A percentile compares a stretch with the other conserved stretches of the same genome.
Conservation (phyloP, 257 asterid genomes). For the Solanum pennellii region DNA sequence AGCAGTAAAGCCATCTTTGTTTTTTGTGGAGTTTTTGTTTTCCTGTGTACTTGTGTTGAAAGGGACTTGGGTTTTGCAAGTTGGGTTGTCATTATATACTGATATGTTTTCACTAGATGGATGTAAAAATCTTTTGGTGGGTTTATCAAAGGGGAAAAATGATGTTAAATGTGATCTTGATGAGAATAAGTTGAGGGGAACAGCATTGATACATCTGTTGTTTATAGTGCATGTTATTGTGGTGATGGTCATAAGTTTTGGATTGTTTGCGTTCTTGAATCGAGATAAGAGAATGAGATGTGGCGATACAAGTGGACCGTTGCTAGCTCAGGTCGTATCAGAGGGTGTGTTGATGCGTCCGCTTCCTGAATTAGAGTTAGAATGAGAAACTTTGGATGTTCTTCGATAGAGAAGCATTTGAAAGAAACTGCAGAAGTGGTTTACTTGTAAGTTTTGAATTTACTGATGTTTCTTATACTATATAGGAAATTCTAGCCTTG, state of each 20-base stretch:
- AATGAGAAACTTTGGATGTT: constrained; percentile 18
- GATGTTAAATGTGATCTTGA: constrained; percentile 67
- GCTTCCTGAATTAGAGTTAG: constrained; percentile 55
- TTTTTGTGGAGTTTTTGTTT: constrained; percentile 50
- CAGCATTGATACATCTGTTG: constrained; percentile 42
- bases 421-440: neutral
- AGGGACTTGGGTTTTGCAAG: constrained; percentile 81
- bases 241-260: constrained; percentile 28
- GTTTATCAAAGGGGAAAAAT: constrained; percentile 12
- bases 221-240: constrained; percentile 33
- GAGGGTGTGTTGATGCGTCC: constrained; percentile 18
- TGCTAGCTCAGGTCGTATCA: constrained; percentile 34
- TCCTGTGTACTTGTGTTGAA: constrained; percentile 59
- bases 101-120: constrained; percentile 52
- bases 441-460: constrained; percentile 8
- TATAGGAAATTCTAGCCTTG: neutral
- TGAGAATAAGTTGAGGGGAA: constrained; percentile 62
- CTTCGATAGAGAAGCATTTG: neutral
- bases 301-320: constrained; percentile 38
- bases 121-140: constrained; percentile 38
- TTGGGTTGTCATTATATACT: constrained; percentile 60
- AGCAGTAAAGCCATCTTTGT: constrained; percentile 44
- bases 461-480: neutral
- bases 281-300: constrained; percentile 24
- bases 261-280: constrained; percentile 43